phyloP scores from a whole-genome alignment of 2,329 filamentous ascomycete species.

The Trichothecium sympodiale region DNA sequence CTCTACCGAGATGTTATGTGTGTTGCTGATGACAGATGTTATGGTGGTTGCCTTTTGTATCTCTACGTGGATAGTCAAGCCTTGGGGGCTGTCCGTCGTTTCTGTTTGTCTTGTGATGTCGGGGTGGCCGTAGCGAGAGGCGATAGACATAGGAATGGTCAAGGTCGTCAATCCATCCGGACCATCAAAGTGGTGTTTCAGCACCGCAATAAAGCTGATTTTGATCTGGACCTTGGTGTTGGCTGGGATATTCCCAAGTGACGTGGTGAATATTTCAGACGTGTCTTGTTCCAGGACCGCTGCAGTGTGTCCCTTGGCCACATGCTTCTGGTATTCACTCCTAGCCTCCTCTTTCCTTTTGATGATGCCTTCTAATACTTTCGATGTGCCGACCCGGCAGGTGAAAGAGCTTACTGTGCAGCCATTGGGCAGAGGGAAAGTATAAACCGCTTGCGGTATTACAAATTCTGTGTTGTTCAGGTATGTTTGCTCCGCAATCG shows the following conservation, averaged over 20 bases:
- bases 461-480: slow-evolving; percentile 1
- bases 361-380: slow-evolving; percentile 4
- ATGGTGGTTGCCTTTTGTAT: background rate
- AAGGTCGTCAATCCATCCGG: slow-evolving; percentile 4
- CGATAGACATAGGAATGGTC: slow-evolving; percentile 6
- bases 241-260: slow-evolving; percentile 6
- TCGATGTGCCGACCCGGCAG: slow-evolving; percentile 6
- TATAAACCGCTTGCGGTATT: slow-evolving; percentile 4
- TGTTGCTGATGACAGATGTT: background rate
- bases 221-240: slow-evolving; percentile 6
- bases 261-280: slow-evolving; percentile 7
- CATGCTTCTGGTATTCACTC: slow-evolving; percentile 3
- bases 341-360: slow-evolving; percentile 6
- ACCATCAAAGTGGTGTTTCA: slow-evolving; percentile 4
- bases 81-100: background rate
- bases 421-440: slow-evolving; percentile 4
- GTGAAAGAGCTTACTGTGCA: slow-evolving; percentile 2
- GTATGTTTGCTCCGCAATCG: slow-evolving; percentile 3
- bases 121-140: slow-evolving; percentile 3
- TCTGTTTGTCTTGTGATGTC: background rate
- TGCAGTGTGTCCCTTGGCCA: background rate
- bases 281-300: slow-evolving; percentile 6
- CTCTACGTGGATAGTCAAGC: background rate
- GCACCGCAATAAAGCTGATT: slow-evolving; percentile 6
- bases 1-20: slow-evolving; percentile 3